Evolutionary conservation across 306 rosid genomes (phyloP).

Genomic region (Malus fusca): DNA sequence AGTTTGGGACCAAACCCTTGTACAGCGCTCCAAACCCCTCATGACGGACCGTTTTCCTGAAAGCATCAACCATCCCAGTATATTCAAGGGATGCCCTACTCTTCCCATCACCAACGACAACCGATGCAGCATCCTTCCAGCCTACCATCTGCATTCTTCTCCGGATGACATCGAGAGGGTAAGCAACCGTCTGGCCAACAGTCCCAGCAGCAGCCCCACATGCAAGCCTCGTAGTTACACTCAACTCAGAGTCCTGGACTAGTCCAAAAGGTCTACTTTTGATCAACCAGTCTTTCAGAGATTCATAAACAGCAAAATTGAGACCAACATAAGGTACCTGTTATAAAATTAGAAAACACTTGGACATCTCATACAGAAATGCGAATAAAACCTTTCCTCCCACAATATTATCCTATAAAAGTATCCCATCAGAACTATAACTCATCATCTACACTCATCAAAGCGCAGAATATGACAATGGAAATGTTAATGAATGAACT

Average conservation of each 20-base stretch:
- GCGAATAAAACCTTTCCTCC: neutral
- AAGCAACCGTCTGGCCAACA: slow-evolving; percentile 47
- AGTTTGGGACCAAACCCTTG: slow-evolving; percentile 48
- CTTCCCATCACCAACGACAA: slow-evolving; percentile 36
- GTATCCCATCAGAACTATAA: neutral
- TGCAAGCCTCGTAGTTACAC: slow-evolving; percentile 39
- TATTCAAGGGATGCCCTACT: slow-evolving; percentile 23
- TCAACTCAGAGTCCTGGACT: slow-evolving; percentile 27
- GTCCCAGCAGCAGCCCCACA: slow-evolving; percentile 57
- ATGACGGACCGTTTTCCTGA: slow-evolving; percentile 38
- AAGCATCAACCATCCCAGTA: slow-evolving; percentile 45
- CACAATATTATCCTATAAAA: neutral
- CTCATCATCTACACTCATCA: neutral
- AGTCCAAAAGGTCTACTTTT: slow-evolving; percentile 28
- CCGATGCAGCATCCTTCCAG: slow-evolving; percentile 36
- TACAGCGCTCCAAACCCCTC: slow-evolving; percentile 47
- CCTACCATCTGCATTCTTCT: slow-evolving; percentile 55
- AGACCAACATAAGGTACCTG: slow-evolving; percentile 51
- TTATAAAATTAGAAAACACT: neutral
- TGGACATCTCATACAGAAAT: neutral
- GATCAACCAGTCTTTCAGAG: slow-evolving; percentile 42
- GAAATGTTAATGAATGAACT: neutral
- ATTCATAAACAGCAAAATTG: slow-evolving; percentile 41
- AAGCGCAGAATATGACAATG: neutral
- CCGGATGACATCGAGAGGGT: slow-evolving; percentile 48